Base-by-base conservation (phyloP, 2,329 filamentous ascomycete species). In the Fusarium staphyleae region DNA sequence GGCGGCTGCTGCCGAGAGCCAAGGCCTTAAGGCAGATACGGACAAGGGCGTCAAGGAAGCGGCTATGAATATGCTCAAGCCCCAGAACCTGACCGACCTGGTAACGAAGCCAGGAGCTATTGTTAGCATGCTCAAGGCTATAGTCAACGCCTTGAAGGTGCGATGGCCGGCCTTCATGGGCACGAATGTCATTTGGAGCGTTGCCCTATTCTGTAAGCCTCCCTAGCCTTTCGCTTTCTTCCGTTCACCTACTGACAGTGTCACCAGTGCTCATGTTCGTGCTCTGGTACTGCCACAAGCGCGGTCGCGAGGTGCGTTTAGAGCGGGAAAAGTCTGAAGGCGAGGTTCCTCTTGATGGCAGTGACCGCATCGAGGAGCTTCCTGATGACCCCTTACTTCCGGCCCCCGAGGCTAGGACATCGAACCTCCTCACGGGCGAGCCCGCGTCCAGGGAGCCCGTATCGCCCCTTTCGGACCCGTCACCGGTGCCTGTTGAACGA, bases 261-360 rank as follows among this genome's bases (percentile, higher is more conserved):
- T 11, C 5, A 1, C 12, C 49, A 90, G 90, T 98, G 48, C 81
- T 98, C 13, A 83, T 99, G 50, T 95, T 96, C 70, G 91, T 96
- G 36, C 87, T 98, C 66, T 99, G 93, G 93, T 99, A 98, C 76
- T 98, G 93, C 76, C 89, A 98, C 75, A 98, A 98, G 78, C 89
- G 95, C 47, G 95, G 95, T 32, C 86, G 86, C 36, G 93, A 99
- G 76, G 87, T 87, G 6, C 85, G 95, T 43, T 83, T 98, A 11
- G 87, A 89, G 69, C 84, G 72, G 43, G 81, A 85, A 67, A 76
- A 75, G 45, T 63, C 72, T 1, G 72, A 69, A 10, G 65, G 68
- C 1, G 74, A 72, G 28, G 63, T 52, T 9, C 63, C 66, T 12
- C 61, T 78, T 29, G 74, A 77, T 19, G 77, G 71, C 11, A 67